Percentiles rank a stretch among this genome's conserved stretches.
Evolutionary conservation across 108 stramenopile species (phyloP).

Genomic region (Seminavis robusta): DNA sequence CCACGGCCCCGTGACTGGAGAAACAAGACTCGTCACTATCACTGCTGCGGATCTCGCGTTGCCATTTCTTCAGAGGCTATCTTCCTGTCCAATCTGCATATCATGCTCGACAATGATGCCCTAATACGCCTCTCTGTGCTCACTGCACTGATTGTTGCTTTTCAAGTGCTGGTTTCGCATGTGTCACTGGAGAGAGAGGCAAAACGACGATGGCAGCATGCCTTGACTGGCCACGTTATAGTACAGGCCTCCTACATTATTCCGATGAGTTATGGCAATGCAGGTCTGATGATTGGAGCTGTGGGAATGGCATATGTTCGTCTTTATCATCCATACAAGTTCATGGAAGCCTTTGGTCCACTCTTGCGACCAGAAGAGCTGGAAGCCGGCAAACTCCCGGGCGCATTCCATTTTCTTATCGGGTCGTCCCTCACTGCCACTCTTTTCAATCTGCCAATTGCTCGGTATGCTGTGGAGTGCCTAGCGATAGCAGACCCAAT

Average conservation of each 20-base stretch:
- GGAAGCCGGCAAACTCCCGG: slow-evolving; percentile 21
- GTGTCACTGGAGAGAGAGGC: slow-evolving; percentile 25
- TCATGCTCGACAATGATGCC: too few species aligned
- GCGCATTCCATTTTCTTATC: slow-evolving; percentile 57
- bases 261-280: slow-evolving; percentile 18
- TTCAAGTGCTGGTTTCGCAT: slow-evolving; percentile 29
- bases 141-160: slow-evolving; percentile 19
- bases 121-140: too few species aligned
- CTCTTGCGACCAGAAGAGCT: slow-evolving; percentile 42
- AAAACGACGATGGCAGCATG: slow-evolving; percentile 53
- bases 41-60: too few species aligned
- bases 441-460: slow-evolving; percentile 20
- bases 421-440: slow-evolving; percentile 32
- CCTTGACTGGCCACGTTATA: slow-evolving; percentile 48
- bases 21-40: too few species aligned
- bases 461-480: slow-evolving; percentile 51
- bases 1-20: too few species aligned
- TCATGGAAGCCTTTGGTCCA: slow-evolving; percentile 29
- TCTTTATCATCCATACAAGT: slow-evolving; percentile 14
- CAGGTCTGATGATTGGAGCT: slow-evolving; percentile 13
- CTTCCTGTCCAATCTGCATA: too few species aligned
- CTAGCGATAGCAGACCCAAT: slow-evolving; percentile 56
- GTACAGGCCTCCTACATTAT: slow-evolving; percentile 43
- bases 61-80: too few species aligned
- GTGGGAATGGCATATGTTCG: slow-evolving; percentile 16